These are phyloP conservation scores for Ophiostoma populinum DNA, from an alignment of 2,329 filamentous ascomycete species.

Conservation along the genomic window DNA sequence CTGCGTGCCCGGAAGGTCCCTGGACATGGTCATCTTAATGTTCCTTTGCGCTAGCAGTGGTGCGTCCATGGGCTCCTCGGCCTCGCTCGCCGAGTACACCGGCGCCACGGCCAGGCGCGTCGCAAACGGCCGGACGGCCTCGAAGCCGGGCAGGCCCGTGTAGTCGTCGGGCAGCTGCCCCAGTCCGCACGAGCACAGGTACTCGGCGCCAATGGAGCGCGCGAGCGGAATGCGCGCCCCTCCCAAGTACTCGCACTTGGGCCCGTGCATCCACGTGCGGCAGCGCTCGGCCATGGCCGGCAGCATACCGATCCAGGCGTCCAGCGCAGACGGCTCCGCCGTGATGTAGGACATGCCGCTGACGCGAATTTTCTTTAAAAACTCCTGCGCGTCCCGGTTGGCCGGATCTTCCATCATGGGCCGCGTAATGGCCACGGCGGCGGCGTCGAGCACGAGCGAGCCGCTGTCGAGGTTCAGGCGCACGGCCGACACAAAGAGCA, in stretches of 20 bases:
- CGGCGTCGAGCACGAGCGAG: not conserved
- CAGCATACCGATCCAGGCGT: constrained; percentile 27
- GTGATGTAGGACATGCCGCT: constrained; percentile 10
- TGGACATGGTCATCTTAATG: no score
- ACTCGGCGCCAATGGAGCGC: no score
- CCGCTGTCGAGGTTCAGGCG: not conserved
- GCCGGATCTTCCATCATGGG: not conserved
- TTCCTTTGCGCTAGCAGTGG: not conserved
- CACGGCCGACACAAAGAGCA: not conserved
- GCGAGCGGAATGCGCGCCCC: constrained; percentile 20
- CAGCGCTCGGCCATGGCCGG: constrained; percentile 29
- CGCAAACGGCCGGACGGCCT: constrained; percentile 23
- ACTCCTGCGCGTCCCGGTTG: not conserved
- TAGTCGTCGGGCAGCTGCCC: constrained; percentile 25
- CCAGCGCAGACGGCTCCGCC: constrained; percentile 38
- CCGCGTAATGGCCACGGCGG: not conserved
- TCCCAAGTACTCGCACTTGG: constrained; percentile 24
- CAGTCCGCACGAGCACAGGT: constrained; percentile 29
- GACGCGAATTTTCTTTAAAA: not conserved
- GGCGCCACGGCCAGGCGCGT: constrained; percentile 43
- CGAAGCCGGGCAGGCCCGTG: constrained; percentile 25
- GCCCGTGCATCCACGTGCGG: constrained; percentile 28
- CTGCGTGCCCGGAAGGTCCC: no score
- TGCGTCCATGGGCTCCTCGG: not conserved
- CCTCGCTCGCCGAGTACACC: constrained; percentile 15